Evolutionary conservation across 2,329 filamentous ascomycete genomes (phyloP).

Genomic region (Septoria petroselini): DNA sequence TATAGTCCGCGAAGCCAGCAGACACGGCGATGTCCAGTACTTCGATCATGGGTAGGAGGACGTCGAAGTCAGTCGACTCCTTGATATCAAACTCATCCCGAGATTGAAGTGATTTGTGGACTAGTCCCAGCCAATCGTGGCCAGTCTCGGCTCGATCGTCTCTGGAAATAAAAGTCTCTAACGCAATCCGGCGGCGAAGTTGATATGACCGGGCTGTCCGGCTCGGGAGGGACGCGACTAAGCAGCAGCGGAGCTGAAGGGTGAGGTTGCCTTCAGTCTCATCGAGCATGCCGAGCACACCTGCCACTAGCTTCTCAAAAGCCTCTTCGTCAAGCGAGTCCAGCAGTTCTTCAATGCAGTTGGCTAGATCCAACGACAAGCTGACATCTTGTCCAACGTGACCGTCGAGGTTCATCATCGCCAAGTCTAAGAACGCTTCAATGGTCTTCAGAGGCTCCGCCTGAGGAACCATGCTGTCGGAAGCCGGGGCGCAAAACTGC

Average conservation of each 20-base stretch:
- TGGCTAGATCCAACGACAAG: constrained; percentile 16
- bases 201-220: constrained; percentile 53
- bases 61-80: constrained; percentile 62
- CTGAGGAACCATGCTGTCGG: constrained; percentile 19
- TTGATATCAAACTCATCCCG: constrained; percentile 52
- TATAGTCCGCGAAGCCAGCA: constrained; percentile 50
- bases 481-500: constrained; percentile 19
- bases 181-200: constrained; percentile 64
- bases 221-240: constrained; percentile 59
- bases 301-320: constrained; percentile 19
- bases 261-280: constrained; percentile 14
- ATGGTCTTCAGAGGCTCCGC: constrained; percentile 18
- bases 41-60: constrained; percentile 62
- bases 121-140: constrained; percentile 21
- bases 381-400: constrained; percentile 21
- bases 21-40: constrained; percentile 75
- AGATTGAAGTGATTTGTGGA: constrained; percentile 30
- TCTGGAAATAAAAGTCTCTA: constrained; percentile 58
- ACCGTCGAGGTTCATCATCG: constrained; percentile 32
- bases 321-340: constrained; percentile 19
- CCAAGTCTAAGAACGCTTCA: constrained; percentile 28
- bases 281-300: constrained; percentile 18
- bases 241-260: constrained; percentile 51
- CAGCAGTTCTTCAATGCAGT: constrained; percentile 28
- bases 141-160: not conserved